A percentile compares a stretch with the other conserved stretches of the same genome.
Evolutionary conservation across 768 basidiomycete genomes (phyloP).

Genomic region (Artomyces pyxidatus): DNA sequence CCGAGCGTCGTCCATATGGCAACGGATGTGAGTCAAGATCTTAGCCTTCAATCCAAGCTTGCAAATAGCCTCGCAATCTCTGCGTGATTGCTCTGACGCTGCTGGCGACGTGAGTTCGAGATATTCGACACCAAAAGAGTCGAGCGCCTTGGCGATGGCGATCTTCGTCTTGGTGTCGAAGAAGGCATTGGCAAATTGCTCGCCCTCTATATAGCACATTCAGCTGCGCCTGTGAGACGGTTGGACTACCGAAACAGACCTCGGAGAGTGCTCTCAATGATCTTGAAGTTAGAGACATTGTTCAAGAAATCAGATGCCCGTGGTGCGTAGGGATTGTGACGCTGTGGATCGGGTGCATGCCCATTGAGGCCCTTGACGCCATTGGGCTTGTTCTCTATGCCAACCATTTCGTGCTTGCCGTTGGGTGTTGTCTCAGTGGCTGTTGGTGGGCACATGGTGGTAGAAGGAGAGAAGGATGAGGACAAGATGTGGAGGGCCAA

Average conservation of each 20-base stretch:
- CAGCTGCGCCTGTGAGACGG: conserved; percentile 1
- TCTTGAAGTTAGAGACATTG: conserved; percentile 89
- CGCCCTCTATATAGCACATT: conserved; percentile 63
- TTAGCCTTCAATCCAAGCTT: conserved; percentile 94
- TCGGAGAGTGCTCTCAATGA: conserved; percentile 94
- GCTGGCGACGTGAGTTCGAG: conserved; percentile 98
- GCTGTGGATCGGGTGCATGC: conserved; percentile 29
- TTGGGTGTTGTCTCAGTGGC: conserved; percentile 41
- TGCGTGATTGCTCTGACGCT: conserved; percentile 90
- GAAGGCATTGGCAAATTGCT: conserved; percentile 99
- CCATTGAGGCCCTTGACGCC: conserved; percentile 26
- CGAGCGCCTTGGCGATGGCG: conserved; percentile 94
- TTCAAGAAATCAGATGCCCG: conserved; percentile 90
- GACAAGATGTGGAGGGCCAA: not conserved
- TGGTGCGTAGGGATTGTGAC: conserved; percentile 76
- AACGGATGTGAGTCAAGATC: conserved; percentile 97
- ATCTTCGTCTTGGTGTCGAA: conserved; percentile 99
- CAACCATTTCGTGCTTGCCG: conserved; percentile 59
- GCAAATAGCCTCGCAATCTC: conserved; percentile 97
- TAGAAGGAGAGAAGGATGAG: not conserved
- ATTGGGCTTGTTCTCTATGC: conserved; percentile 43
- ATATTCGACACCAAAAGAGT: conserved; percentile 99
- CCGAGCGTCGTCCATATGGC: conserved; percentile 99
- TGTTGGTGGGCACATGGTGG: conserved; percentile 56
- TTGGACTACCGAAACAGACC: conserved; percentile 41